Evolutionary conservation across 2,329 filamentous ascomycete genomes (phyloP).

Genomic region (Periconia sp.): DNA sequence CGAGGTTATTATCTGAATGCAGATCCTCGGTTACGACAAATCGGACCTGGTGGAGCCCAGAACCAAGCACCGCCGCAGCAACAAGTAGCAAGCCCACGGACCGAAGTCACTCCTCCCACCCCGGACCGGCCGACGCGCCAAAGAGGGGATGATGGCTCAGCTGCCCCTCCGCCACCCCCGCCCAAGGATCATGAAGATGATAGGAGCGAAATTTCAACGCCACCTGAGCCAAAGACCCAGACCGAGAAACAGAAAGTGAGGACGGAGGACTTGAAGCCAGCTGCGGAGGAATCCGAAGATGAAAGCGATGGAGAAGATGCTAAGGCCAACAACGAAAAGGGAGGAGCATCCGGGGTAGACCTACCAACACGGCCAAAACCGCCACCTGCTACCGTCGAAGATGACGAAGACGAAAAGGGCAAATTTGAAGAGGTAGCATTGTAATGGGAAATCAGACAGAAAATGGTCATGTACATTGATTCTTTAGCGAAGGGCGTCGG

Average conservation of each 20-base stretch:
- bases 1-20: slow-evolving; percentile 96
- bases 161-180: slow-evolving; percentile 35
- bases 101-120: slow-evolving; percentile 54
- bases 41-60: slow-evolving; percentile 42
- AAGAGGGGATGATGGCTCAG: slow-evolving; percentile 21
- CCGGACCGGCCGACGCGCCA: slow-evolving; percentile 44
- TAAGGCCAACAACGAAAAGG: slow-evolving; percentile 28
- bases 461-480: background rate
- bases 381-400: slow-evolving; percentile 27
- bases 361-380: slow-evolving; percentile 32
- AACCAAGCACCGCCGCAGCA: slow-evolving; percentile 27
- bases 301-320: slow-evolving; percentile 26
- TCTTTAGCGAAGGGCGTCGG: slow-evolving; percentile 1
- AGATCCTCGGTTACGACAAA: slow-evolving; percentile 63
- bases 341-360: slow-evolving; percentile 30
- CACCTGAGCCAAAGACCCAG: slow-evolving; percentile 33
- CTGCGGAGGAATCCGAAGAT: slow-evolving; percentile 23
- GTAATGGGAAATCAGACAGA: slow-evolving; percentile 8
- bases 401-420: slow-evolving; percentile 32
- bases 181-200: slow-evolving; percentile 32
- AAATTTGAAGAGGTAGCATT: slow-evolving; percentile 40
- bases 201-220: slow-evolving; percentile 19
- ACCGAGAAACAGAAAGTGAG: slow-evolving; percentile 37
- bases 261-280: slow-evolving; percentile 35
- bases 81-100: slow-evolving; percentile 46